Conservation (phyloP, 1,284 basidiomycete genomes). For the Ganoderma lucidum region DNA sequence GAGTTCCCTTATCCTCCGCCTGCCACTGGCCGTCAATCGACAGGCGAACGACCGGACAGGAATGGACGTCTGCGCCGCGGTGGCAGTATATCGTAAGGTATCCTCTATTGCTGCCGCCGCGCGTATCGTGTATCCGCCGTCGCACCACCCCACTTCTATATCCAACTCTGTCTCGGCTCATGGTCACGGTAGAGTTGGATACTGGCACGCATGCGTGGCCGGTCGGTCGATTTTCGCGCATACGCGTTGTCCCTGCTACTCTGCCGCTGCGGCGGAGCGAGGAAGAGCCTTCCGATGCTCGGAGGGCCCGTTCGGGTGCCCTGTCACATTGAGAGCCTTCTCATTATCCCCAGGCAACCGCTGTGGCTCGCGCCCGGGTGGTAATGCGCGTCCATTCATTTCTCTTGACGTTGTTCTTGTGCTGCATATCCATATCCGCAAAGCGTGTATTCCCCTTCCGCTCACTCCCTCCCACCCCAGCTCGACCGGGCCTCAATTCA, state of each 20-base stretch:
- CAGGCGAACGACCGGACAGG: conserved; percentile 5
- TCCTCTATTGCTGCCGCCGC: not conserved
- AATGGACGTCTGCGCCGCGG: conserved; percentile 27
- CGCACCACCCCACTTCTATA: not conserved
- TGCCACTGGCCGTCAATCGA: not conserved
- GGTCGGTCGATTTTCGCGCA: not conserved
- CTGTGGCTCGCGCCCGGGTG: not conserved
- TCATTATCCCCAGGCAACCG: not conserved
- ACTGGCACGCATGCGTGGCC: not conserved
- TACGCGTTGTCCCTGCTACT: not conserved
- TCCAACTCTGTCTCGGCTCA: not conserved
- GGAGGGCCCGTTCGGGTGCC: not conserved
- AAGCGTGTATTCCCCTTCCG: conserved; percentile 5
- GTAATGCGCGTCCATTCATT: conserved; percentile 6
- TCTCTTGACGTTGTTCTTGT: not conserved
- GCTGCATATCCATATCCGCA: conserved; percentile 3
- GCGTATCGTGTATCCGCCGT: not conserved
- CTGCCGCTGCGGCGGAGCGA: not conserved
- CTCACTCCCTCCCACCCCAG: not conserved
- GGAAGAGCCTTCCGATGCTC: conserved; percentile 1
- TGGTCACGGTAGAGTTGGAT: not conserved
- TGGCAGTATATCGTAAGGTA: conserved; percentile 15
- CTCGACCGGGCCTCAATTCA: not conserved
- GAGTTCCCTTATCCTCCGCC: conserved; percentile 1
- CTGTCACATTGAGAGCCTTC: not conserved